Percentiles rank a stretch among this genome's conserved stretches.
phyloP scores from a whole-genome alignment of 2,329 filamentous ascomycete genomes.

The Nemania bipapillata region DNA sequence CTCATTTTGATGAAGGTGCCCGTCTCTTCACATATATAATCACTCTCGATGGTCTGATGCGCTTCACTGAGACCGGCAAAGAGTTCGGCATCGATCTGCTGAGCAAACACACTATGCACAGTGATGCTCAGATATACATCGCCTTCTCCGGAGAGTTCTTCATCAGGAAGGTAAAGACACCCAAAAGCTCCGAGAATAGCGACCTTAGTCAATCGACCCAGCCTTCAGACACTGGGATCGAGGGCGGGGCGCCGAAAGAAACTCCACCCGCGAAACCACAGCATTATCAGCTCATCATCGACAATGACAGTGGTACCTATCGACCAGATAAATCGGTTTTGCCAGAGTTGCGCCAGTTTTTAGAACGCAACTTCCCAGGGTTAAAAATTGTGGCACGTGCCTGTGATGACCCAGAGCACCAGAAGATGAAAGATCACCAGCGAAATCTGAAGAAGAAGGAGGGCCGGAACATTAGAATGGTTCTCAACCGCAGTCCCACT shows the following conservation, averaged over 20 bases:
- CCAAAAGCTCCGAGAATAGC: slow-evolving; percentile 57
- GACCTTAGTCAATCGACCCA: slow-evolving; percentile 62
- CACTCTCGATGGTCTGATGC: slow-evolving; percentile 84
- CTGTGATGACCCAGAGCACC: slow-evolving; percentile 80
- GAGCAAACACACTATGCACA: slow-evolving; percentile 97
- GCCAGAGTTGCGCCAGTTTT: slow-evolving; percentile 74
- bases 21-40: slow-evolving; percentile 92
- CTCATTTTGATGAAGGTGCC: slow-evolving; percentile 85
- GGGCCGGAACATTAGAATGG: slow-evolving; percentile 63
- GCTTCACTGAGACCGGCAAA: slow-evolving; percentile 94
- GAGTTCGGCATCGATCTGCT: slow-evolving; percentile 94
- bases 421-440: slow-evolving; percentile 80
- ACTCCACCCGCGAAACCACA: slow-evolving; percentile 60
- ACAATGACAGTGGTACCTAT: slow-evolving; percentile 96
- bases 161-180: slow-evolving; percentile 72
- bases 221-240: slow-evolving; percentile 57
- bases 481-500: slow-evolving; percentile 66
- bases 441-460: slow-evolving; percentile 76
- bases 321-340: slow-evolving; percentile 82
- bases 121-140: slow-evolving; percentile 88
- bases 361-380: slow-evolving; percentile 79
- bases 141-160: slow-evolving; percentile 95
- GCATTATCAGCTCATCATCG: slow-evolving; percentile 87
- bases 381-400: slow-evolving; percentile 78
- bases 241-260: slow-evolving; percentile 59